These are phyloP conservation scores for Xylariales sp. DNA, from an alignment of 2,329 filamentous ascomycete genomes.

Conservation along the genomic window DNA sequence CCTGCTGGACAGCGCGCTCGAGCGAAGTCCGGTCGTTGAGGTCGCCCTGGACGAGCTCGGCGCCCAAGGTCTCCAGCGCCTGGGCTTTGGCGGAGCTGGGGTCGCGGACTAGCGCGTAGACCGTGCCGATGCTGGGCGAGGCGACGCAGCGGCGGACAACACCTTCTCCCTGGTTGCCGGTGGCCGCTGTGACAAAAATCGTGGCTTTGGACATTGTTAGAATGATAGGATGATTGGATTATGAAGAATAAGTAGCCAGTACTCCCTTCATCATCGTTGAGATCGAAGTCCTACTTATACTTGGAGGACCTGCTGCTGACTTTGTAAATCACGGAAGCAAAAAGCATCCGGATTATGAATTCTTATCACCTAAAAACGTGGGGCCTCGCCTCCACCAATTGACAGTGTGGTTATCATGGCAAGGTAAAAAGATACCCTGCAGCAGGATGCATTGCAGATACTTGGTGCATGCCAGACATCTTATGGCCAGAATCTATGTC, in stretches of 20 bases:
- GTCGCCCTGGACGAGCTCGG: slow-evolving; percentile 3
- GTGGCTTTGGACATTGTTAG: background rate
- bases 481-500: too few relatives aligned
- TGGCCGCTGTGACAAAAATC: slow-evolving; percentile 4
- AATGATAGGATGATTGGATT: too few relatives aligned
- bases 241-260: too few relatives aligned
- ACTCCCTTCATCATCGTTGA: background rate
- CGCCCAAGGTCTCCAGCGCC: background rate
- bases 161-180: slow-evolving; percentile 6
- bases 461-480: too few relatives aligned
- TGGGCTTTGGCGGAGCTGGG: background rate
- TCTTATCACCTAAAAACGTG: too few relatives aligned
- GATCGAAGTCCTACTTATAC: background rate
- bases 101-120: slow-evolving; percentile 5
- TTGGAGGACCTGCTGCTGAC: too few relatives aligned
- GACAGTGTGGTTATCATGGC: too few relatives aligned
- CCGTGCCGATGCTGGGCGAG: background rate
- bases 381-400: too few relatives aligned
- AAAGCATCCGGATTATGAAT: too few relatives aligned
- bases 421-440: too few relatives aligned
- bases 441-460: too few relatives aligned
- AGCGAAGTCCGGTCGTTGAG: slow-evolving; percentile 4
- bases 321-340: too few relatives aligned
- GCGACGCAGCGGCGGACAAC: slow-evolving; percentile 4
- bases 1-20: background rate